These are phyloP conservation scores for Saturnispora ahearnii DNA, from an alignment of 805 yeast species.

Conservation along the genomic window DNA sequence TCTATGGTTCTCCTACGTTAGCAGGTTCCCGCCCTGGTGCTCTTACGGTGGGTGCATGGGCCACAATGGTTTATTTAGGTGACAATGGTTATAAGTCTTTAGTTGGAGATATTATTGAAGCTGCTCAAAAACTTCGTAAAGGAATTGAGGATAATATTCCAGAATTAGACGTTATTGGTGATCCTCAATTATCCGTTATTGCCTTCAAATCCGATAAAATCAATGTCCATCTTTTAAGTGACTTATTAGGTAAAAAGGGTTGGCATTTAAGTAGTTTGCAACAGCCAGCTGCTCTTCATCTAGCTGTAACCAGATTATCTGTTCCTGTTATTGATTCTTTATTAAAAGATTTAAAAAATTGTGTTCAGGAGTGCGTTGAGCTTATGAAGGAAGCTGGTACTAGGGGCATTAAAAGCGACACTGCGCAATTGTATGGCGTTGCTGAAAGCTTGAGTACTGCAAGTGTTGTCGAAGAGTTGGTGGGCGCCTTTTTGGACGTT, in stretches of 20 bases:
- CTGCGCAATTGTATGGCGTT: slow-evolving; percentile 90
- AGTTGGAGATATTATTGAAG: slow-evolving; percentile 55
- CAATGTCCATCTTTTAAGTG: slow-evolving; percentile 74
- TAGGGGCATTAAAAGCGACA: slow-evolving; percentile 35
- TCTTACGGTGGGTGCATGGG: slow-evolving; percentile 97
- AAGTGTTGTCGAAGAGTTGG: slow-evolving; percentile 73
- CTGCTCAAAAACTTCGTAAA: slow-evolving; percentile 50
- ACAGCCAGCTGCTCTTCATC: slow-evolving; percentile 82
- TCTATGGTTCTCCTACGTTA: slow-evolving; percentile 91
- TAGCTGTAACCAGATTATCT: slow-evolving; percentile 76
- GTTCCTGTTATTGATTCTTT: slow-evolving; percentile 53
- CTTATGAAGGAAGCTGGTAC: slow-evolving; percentile 12
- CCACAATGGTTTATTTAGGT: slow-evolving; percentile 77
- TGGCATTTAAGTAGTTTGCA: slow-evolving; percentile 91
- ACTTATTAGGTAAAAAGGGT: slow-evolving; percentile 52
- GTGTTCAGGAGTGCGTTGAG: slow-evolving; percentile 33
- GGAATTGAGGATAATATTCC: slow-evolving; percentile 40
- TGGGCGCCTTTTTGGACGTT: slow-evolving; percentile 74
- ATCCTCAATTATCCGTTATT: slow-evolving; percentile 76
- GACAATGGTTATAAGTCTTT: slow-evolving; percentile 68
- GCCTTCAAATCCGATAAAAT: slow-evolving; percentile 58
- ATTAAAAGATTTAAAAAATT: slow-evolving; percentile 38
- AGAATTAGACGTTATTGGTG: slow-evolving; percentile 66
- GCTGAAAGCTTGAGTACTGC: slow-evolving; percentile 84
- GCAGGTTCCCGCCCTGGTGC: slow-evolving; percentile 99